Conservation (phyloP, 805 yeast species). For the Starmerella davenportii region DNA sequence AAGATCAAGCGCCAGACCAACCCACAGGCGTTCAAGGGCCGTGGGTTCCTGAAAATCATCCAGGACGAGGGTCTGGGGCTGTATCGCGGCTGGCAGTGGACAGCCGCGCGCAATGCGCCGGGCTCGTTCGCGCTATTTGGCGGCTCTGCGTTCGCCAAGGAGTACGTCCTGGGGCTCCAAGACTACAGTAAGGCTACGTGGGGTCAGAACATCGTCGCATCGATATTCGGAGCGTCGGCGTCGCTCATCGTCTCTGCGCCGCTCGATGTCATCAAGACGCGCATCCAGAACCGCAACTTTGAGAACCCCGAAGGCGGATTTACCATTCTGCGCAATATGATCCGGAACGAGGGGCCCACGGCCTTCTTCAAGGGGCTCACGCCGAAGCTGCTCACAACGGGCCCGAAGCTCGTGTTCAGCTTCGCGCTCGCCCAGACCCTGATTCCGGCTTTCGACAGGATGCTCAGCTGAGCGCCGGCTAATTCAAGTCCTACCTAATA, state of each 20-base stretch:
- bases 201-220: slow-evolving; percentile 85
- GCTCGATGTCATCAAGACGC: slow-evolving; percentile 89
- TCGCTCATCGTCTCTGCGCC: slow-evolving; percentile 95
- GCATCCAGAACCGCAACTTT: slow-evolving; percentile 92
- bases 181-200: slow-evolving; percentile 89
- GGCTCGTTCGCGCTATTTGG: slow-evolving; percentile 96
- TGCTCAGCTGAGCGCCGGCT: slow-evolving; percentile 24
- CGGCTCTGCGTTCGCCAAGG: slow-evolving; percentile 97
- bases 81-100: slow-evolving; percentile 99
- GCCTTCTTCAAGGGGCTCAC: slow-evolving; percentile 93
- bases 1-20: slow-evolving; percentile 98
- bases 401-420: slow-evolving; percentile 95
- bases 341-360: slow-evolving; percentile 71
- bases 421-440: slow-evolving; percentile 93
- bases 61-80: slow-evolving; percentile 83
- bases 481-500: too few species aligned
- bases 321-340: slow-evolving; percentile 82
- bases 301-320: slow-evolving; percentile 91
- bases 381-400: slow-evolving; percentile 91
- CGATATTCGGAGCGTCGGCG: slow-evolving; percentile 92
- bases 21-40: slow-evolving; percentile 98
- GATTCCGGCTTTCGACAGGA: slow-evolving; percentile 84
- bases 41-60: slow-evolving; percentile 78
- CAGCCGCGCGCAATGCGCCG: slow-evolving; percentile 98
- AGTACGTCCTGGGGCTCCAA: slow-evolving; percentile 66